Evolutionary conservation across 2,329 filamentous ascomycete genomes (phyloP), one percentile per base, ranked within the genome.

Genomic region (Aureobasidium sp.): DNA sequence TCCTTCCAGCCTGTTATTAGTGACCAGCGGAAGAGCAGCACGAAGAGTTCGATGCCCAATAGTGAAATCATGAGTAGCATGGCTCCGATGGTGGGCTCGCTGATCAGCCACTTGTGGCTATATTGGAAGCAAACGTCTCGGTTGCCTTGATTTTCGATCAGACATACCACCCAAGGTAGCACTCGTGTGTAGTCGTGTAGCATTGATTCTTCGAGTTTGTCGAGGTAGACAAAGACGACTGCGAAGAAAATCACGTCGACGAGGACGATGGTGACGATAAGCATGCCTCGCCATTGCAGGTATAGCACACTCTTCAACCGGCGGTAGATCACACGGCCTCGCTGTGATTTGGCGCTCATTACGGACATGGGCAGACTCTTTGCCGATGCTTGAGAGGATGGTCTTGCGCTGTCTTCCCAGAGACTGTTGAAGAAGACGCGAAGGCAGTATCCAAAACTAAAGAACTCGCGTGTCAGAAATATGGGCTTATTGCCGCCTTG

Each of bases 211-310:
- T 89, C 82, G 27, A 88, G 82, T 67, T 87, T 87, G 74, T 96
- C 89, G 70, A 96, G 83, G 71, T 90, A 90, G 53, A 97, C 87
- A 71, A 97, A 97, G 60, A 96, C 83, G 49, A 96, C 80, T 2
- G 92, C 87, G 75, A 97, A 97, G 80, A 96, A 96, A 69, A 97
- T 86, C 64, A 97, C 91, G 72, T 97, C 92, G 63, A 85, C 83
- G 62, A 97, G 83, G 67, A 97, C 96, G 71, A 97, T 88, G 58
- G 95, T 79, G 14, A 97, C 91, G 64, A 97, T 90, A 47, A 86
- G 84, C 63, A 97, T 93, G 48, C 92, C 93, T 67, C 93, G 85
- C 94, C 94, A 99, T 74, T 99, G 94, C 4, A 97, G 83, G 71
- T 89, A 85, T 41, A 99, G 83, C 21, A 97, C 91, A 67, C 91